phyloP scores from a whole-genome alignment of 2,329 filamentous ascomycete genomes.

The Fusarium xyrophilum region DNA sequence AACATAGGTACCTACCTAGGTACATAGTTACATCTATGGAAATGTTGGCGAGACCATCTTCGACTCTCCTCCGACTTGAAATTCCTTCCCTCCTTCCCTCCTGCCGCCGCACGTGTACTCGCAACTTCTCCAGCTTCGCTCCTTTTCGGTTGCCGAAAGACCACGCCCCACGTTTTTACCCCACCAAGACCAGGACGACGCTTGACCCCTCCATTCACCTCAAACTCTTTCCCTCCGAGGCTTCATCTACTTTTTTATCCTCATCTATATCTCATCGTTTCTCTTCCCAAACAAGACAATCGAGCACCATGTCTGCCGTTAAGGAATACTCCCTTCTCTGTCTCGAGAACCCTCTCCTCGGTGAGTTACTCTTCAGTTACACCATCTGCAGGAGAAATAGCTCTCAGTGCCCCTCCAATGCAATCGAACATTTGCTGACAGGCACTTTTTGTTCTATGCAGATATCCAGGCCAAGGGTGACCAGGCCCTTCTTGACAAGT shows the following conservation, averaged over 20 bases:
- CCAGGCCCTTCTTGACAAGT: conserved; percentile 87
- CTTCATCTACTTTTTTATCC: conserved; percentile 17
- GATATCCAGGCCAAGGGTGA: conserved; percentile 91
- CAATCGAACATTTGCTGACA: conserved; percentile 29
- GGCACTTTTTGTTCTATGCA: conserved; percentile 45
- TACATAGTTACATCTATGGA: too few relatives aligned
- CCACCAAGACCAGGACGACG: conserved; percentile 32
- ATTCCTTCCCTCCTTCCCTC: conserved; percentile 16
- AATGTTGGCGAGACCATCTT: conserved; percentile 23
- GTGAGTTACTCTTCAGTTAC: conserved; percentile 55
- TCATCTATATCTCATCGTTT: conserved; percentile 10
- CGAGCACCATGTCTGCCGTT: conserved; percentile 69
- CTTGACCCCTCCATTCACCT: conserved; percentile 39
- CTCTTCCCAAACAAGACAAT: conserved; percentile 28
- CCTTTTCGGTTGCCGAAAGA: conserved; percentile 36
- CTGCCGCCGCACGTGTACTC: conserved; percentile 38
- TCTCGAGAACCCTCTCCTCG: conserved; percentile 96
- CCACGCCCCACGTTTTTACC: conserved; percentile 35
- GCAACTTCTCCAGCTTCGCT: conserved; percentile 34
- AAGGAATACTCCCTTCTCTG: conserved; percentile 90
- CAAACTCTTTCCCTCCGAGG: conserved; percentile 41
- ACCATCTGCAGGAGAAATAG: background rate
- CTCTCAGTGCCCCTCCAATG: background rate
- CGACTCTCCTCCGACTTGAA: conserved; percentile 8
- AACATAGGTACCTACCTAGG: background rate